Evolutionary conservation across 768 basidiomycete species (phyloP).

Genomic region (Termitomyces sp.): DNA sequence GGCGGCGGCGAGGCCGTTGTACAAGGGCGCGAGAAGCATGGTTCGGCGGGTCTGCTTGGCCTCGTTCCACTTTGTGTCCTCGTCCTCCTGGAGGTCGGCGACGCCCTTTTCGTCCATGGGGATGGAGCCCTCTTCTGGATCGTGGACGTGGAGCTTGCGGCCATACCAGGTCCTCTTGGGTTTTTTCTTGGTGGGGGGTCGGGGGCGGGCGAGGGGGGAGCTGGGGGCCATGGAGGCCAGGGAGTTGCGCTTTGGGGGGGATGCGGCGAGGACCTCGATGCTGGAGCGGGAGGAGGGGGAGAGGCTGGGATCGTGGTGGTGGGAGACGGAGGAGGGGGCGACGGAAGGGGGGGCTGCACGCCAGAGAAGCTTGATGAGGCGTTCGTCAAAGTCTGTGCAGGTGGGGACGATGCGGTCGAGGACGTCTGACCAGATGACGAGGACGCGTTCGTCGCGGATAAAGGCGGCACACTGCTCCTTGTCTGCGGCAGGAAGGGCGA

Average conservation of each 20-base stretch:
- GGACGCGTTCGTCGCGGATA: slow-evolving; percentile 77
- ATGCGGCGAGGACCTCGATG: slow-evolving; percentile 5
- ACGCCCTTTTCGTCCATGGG: slow-evolving; percentile 3
- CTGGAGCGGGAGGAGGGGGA: slow-evolving; percentile 16
- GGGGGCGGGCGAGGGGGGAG: neutral
- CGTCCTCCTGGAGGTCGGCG: slow-evolving; percentile 6
- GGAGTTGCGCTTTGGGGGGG: slow-evolving; percentile 3
- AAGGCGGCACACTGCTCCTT: slow-evolving; percentile 88
- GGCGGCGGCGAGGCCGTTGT: slow-evolving; percentile 58
- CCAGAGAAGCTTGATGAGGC: slow-evolving; percentile 82
- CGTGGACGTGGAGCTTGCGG: slow-evolving; percentile 23
- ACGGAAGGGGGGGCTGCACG: slow-evolving; percentile 32
- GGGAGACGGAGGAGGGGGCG: slow-evolving; percentile 20
- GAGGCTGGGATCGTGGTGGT: slow-evolving; percentile 12
- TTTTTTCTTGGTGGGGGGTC: neutral
- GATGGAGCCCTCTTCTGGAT: neutral
- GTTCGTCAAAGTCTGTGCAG: slow-evolving; percentile 69
- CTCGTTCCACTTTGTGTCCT: slow-evolving; percentile 5
- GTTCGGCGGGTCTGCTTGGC: slow-evolving; percentile 18
- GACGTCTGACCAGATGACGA: slow-evolving; percentile 81
- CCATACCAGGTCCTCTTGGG: slow-evolving; percentile 58
- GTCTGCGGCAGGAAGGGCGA: slow-evolving; percentile 71
- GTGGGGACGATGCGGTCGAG: slow-evolving; percentile 73
- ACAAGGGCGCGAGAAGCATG: slow-evolving; percentile 58
- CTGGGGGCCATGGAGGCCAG: neutral